Base-by-base conservation (phyloP, 331 rosid genomes). In the Malus hybrid region DNA sequence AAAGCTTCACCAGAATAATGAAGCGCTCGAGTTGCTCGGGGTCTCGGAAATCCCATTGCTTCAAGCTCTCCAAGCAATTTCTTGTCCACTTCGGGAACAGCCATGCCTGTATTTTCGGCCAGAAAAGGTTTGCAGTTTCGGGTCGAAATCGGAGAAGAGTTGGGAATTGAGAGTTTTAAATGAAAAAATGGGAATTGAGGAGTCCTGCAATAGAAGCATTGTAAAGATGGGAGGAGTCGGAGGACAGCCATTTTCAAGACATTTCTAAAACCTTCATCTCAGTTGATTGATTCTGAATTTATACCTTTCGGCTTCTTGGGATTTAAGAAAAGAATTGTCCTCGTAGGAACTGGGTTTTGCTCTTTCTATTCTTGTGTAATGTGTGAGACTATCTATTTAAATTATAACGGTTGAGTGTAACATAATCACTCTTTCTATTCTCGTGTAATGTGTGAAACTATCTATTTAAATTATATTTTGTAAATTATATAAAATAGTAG, bases 21-120 rank as follows among this genome's bases (percentile, higher is more conserved):
- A 55, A 93, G 93, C 54, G 89, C 95, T 50, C 92, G 77, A 3
- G 76, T 85, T n/a, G 92, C 92, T 29, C 66, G 81, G 71, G 89
- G 81, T 73, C 36, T 73, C 7, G 92, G 87, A 84, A 90, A 90
- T 78, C 95, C 96, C 90, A 94, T 86, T 52, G 19, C 74, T 85
- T 82, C 88, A 52, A 94, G 87, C 73, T 88, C 87, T 64, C 50
- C 67, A 60, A 91, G 88, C 50, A 90, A 74, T 56, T 64, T 85
- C 77, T 84, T 80, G 29, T 91, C 86, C 56, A 91, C 93, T 85
- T 80, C 84, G 29, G 91, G 86, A 70, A 74, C 82, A 80, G 87
- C 87, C 98, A 94, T 93, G 75, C n/a, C 7, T 18, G n/a, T 50
- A 66, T 3, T 15, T 63, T 42, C 14, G 70, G 33, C 36, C 2